Evolutionary conservation across 1,284 basidiomycete species (phyloP), one percentile per base, ranked within the genome.

Genomic region (Xerocomus amazonicus): DNA sequence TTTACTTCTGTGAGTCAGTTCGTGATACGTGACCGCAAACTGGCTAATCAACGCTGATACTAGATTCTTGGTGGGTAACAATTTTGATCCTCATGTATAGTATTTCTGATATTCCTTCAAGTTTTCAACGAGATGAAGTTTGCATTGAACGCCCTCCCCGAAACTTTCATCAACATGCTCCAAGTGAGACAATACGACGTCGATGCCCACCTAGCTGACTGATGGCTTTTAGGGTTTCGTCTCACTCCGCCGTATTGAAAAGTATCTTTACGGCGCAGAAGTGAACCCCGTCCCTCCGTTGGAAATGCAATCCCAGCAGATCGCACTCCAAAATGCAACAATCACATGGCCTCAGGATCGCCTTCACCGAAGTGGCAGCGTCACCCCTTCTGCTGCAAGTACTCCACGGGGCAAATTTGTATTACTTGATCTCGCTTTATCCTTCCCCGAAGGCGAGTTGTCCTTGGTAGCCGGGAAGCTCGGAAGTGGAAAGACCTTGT

Each of bases 121-220:
- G 91, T 97, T 7, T 96, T 96, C 70, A 80, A 80, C 51, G 92
- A 96, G 69, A 83, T 97, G 72, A 86, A 85, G 55, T 90, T 84
- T 58, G 85, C 87, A 2, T 75, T 93, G 40, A 92, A 89, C 59
- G 87, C 88, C 1, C 77, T 97, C 3, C 93, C 93, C 0, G 93
- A 96, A 66, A 92, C 90, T 0, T 84, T 95, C 59, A 91, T 96
- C 63, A 87, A 90, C 60, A 79, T 90, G 70, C 75, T 94, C 9
- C 90, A 92, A 70, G 84, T 83, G 51, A 43, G 67, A 55, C 36
- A 10, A 42, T 28, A 5, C 6, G 4, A 12, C 4, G 1, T 12
- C 38, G 19, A 36, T 41, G 26, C 13, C 28, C 8, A 33, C 12
- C 28, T 26, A 43, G 28, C 23, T 47, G 32, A 55, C 48, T 28